These are phyloP conservation scores for Heritiera fomes DNA, from an alignment of 345 rosid genomes.

Conservation along the genomic window DNA sequence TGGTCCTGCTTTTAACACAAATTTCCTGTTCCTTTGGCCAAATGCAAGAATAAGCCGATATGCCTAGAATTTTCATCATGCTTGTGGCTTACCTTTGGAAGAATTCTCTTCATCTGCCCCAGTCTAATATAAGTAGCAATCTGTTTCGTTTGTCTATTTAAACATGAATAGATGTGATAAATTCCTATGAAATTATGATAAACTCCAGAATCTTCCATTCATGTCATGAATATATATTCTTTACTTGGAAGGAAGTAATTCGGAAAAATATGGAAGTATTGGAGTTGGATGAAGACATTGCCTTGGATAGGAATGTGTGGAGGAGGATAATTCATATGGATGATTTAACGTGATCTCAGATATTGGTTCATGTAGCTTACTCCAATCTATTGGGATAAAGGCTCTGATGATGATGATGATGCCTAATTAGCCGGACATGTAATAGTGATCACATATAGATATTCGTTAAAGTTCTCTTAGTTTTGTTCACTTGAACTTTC, in stretches of 20 bases:
- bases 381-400: no score
- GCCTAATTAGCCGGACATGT: slow-evolving; percentile 11
- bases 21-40: slow-evolving; percentile 95
- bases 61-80: background rate
- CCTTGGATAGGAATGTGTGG: no score
- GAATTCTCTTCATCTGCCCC: background rate
- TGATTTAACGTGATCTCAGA: no score
- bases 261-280: no score
- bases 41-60: slow-evolving; percentile 59
- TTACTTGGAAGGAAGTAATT: no score
- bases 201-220: background rate
- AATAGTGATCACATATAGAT: background rate
- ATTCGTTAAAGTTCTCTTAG: background rate
- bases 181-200: background rate
- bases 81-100: background rate
- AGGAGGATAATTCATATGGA: no score
- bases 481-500: slow-evolving; percentile 8
- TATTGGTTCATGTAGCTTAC: no score
- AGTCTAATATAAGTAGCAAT: no score
- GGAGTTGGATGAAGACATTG: no score
- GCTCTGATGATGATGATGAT: no score
- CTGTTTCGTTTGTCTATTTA: background rate
- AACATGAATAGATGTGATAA: background rate
- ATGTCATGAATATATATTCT: background rate
- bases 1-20: slow-evolving; percentile 91